These are phyloP conservation scores for Ceratocystis eucalypticola DNA, from an alignment of 2,329 filamentous ascomycete genomes.

Conservation along the genomic window DNA sequence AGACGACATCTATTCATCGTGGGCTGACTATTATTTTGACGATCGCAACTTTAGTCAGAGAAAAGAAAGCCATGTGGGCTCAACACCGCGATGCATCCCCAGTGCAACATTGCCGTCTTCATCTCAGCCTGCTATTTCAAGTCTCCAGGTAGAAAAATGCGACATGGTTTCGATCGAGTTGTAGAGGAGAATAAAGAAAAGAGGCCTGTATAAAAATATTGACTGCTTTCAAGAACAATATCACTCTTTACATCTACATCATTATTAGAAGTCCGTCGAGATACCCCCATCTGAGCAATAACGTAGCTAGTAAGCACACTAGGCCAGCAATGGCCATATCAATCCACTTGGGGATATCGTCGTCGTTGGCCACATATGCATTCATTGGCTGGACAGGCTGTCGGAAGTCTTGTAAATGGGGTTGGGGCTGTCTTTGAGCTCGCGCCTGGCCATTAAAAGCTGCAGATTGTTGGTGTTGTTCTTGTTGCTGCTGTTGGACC, in stretches of 20 bases:
- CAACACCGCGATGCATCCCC: not conserved
- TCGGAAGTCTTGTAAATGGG: not conserved
- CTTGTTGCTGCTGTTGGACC: not conserved
- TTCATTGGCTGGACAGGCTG: constrained; percentile 7
- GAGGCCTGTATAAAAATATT: not conserved
- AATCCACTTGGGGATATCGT: constrained; percentile 57
- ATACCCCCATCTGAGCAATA: constrained; percentile 42
- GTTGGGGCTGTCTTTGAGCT: not conserved
- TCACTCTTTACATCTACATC: not conserved
- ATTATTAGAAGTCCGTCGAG: constrained; percentile 6
- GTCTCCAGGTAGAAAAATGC: not conserved
- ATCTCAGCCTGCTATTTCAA: not conserved
- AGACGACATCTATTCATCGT: constrained; percentile 21
- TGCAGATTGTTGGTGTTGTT: not conserved
- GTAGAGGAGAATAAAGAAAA: not conserved
- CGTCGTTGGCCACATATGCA: constrained; percentile 24
- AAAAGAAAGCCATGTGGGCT: not conserved
- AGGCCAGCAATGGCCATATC: constrained; percentile 68
- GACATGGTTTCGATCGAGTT: not conserved
- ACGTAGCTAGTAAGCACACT: constrained; percentile 52
- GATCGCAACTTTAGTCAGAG: constrained; percentile 19
- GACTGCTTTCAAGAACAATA: not conserved
- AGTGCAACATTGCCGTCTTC: not conserved
- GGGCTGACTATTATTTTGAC: constrained; percentile 27
- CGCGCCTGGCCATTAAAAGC: not conserved